Evolutionary conservation across 345 rosid species (phyloP), one percentile per base, ranked within the genome.

Genomic region (Kandelia obovata): DNA sequence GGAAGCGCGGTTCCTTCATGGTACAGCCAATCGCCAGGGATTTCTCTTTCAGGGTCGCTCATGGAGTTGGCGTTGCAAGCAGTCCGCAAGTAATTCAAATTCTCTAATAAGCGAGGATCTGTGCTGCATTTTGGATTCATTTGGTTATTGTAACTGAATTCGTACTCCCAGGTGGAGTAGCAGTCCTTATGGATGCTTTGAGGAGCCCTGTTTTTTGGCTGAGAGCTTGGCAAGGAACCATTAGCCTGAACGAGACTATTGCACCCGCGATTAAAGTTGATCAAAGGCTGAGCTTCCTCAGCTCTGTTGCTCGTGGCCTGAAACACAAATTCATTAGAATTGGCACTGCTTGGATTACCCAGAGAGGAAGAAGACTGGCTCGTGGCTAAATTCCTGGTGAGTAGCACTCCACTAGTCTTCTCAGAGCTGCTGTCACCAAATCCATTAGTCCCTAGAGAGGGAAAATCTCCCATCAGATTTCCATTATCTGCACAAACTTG

Each of bases 151-250:
- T 13, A 43, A 13, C 13, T 15, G 49, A 43, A 65, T 57, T 71
- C 51, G 56, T 66, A 75, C n/a, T 79, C 86, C 91, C 87, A 83
- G 53, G 58, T 49, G 0, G 79, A 73, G 60, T 64, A 77, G 19
- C 77, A 79, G 56, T 73, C 73, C 65, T 34, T 67, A n/a, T 59
- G 69, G 39, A 59, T 58, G 3, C 53, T 47, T 27, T 71, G 74
- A 53, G 62, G 49, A 0, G 43, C 57, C 68, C 51, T 74, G 61
- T 83, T 74, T 52, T 68, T 80, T 61, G 77, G 84, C 68, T 81
- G 83, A 23, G 90, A 92, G 83, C 90, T 92, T 47, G 88, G 90
- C 73, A 88, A 76, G 65, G 97, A 83, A 64, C 85, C 87, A 64
- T 80, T 74, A 28, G 65, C 73, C 25, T 72, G 78, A 53, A 70